Conservation (phyloP, 352 stramenopile species). For the Phytophthora uliginosa region DNA sequence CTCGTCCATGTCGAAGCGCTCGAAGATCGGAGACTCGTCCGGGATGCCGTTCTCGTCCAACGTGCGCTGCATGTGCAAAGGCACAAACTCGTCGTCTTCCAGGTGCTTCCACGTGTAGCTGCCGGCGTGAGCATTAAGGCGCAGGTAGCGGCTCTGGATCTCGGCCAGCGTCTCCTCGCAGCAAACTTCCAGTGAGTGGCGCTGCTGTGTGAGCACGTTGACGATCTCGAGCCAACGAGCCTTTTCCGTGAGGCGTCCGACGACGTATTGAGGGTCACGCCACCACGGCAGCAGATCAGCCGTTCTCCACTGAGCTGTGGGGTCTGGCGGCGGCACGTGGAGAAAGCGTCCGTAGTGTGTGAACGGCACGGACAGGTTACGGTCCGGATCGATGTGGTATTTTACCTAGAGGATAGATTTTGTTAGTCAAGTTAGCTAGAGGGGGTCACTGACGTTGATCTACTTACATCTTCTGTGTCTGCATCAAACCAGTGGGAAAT, state of each 20-base stretch:
- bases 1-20: constrained; percentile 89
- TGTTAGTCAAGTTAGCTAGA: neutral
- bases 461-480: constrained; percentile 69
- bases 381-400: constrained; percentile 81
- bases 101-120: constrained; percentile 96
- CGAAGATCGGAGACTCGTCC: constrained; percentile 86
- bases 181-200: constrained; percentile 85
- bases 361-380: constrained; percentile 83
- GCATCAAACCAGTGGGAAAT: constrained; percentile 94
- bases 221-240: constrained; percentile 88
- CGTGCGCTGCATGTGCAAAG: constrained; percentile 89
- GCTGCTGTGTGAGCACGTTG: constrained; percentile 93
- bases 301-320: constrained; percentile 79
- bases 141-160: constrained; percentile 90
- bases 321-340: constrained; percentile 87
- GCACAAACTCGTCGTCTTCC: constrained; percentile 89
- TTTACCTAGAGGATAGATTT: constrained; percentile 58
- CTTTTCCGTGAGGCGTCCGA: constrained; percentile 79
- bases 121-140: constrained; percentile 88
- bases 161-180: constrained; percentile 90
- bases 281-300: constrained; percentile 89
- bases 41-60: constrained; percentile 91
- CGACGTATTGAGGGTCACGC: constrained; percentile 78
- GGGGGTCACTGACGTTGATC: neutral
- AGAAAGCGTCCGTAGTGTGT: constrained; percentile 89